A percentile compares a stretch with the other conserved stretches of the same genome.
These are phyloP conservation scores for Areca catechu DNA, from an alignment of 176 grass and related monocot genomes.

Conservation along the genomic window DNA sequence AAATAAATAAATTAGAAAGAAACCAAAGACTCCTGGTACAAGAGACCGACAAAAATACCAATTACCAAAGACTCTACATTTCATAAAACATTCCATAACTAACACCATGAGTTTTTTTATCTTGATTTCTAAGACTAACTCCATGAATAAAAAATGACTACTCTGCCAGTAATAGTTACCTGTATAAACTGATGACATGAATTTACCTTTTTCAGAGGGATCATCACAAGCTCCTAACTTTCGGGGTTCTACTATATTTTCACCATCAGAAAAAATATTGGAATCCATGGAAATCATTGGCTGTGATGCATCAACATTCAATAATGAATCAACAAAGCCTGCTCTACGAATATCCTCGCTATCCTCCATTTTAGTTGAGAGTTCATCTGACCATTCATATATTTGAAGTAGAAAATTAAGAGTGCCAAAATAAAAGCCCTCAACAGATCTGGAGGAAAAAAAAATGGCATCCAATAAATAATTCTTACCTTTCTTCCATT, in stretches of 20 bases:
- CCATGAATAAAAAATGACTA: background rate
- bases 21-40: no score
- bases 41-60: no score
- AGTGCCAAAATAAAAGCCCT: constrained; percentile 12
- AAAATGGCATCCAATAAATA: constrained; percentile 14
- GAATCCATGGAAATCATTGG: constrained; percentile 20
- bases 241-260: constrained; percentile 12
- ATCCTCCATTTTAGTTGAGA: constrained; percentile 49
- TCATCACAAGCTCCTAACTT: constrained; percentile 1
- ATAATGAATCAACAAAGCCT: constrained; percentile 66
- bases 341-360: constrained; percentile 59
- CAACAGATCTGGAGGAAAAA: constrained; percentile 12
- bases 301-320: constrained; percentile 34
- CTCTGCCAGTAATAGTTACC: constrained; percentile 20
- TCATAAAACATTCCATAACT: background rate
- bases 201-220: constrained; percentile 22
- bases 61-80: no score
- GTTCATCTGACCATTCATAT: constrained; percentile 39
- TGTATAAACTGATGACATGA: constrained; percentile 19
- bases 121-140: background rate
- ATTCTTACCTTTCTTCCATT: constrained; percentile 73
- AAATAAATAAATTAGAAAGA: no score
- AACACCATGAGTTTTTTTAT: background rate
- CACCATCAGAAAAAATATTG: constrained; percentile 21
- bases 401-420: constrained; percentile 10